A percentile compares a stretch with the other conserved stretches of the same genome.
These are phyloP conservation scores for Fusarium oxysporum DNA, from an alignment of 2,329 filamentous ascomycete species.

Conservation along the genomic window DNA sequence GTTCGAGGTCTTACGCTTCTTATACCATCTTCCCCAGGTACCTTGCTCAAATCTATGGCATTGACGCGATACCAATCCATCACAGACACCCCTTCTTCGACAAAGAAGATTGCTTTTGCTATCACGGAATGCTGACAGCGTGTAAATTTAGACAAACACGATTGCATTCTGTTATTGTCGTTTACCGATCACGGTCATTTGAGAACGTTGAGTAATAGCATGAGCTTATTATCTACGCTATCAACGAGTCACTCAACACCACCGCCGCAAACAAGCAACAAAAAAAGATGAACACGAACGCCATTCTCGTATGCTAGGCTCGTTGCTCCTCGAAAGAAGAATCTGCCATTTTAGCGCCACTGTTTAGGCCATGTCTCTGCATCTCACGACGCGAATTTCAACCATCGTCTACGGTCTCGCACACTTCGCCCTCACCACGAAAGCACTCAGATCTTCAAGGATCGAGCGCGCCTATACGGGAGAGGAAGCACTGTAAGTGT, in stretches of 20 bases:
- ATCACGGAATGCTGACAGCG: fast-evolving
- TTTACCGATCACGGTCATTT: not conserved
- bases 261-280: not conserved
- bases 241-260: not conserved
- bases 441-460: not conserved
- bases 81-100: not conserved
- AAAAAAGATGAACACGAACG: not conserved
- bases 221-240: conserved; percentile 25
- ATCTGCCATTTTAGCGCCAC: not conserved
- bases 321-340: fast-evolving
- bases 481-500: conserved; percentile 47
- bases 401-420: not conserved
- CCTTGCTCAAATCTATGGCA: not conserved
- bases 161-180: fast-evolving
- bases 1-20: not conserved
- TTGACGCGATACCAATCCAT: fast-evolving
- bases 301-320: not conserved
- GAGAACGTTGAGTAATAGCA: not conserved
- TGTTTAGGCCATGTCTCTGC: not conserved
- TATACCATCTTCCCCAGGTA: not conserved
- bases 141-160: fast-evolving
- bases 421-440: not conserved
- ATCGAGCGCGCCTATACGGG: conserved; percentile 27
- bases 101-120: not conserved
- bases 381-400: not conserved